Base-by-base conservation (phyloP, 345 rosid species). In the Corchorus capsularis region DNA sequence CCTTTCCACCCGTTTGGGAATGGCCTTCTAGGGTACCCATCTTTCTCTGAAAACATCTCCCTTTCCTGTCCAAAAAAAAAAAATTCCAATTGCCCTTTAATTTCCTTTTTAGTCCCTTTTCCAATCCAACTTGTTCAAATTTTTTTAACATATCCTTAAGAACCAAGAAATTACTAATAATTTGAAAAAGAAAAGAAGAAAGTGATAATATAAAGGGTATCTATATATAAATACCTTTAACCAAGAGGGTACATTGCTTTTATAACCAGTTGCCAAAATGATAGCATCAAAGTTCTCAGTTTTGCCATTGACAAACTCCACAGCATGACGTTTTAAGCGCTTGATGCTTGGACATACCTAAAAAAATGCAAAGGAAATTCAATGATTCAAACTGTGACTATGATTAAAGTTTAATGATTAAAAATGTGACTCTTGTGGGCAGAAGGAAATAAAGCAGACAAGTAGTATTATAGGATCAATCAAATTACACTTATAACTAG, bases 1-100 rank as follows among this genome's bases (percentile, higher is more conserved):
- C 99, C 98, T 95, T 93, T 95, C 99, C 99, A 95, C 68, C 97
- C 98, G 27, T 89, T 82, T 16, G 99, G 98, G 75, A 92, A 95
- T 67, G 92, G 84, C 78, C 79, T 78, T 69, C 82, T 49, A 14
- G 98, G 97, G 45, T 89, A 78, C 37, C 99, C 99, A 76, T 95
- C 93, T 76, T 92, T 82, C 82, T 88, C 83, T 34, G 89, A 89
- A 71, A 93, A 95, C 97, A 93, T 89, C 52, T 86, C 86, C 19
- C 75, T 87, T 67, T 91, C 97, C 97, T 94, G 85, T 17, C 41
- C 27, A 27, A 27, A 27, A 27, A 27, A 27, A 27, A 27, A 27
- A 63, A 77, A 77, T 35, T 68, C 22, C 19, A 49, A 47, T n/a
- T 3, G 16, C 59, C n/a, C 46, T 19, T 77, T 27, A 27, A 27